Conservation (phyloP, 805 yeast species). For the Candida sakaeoensis region DNA sequence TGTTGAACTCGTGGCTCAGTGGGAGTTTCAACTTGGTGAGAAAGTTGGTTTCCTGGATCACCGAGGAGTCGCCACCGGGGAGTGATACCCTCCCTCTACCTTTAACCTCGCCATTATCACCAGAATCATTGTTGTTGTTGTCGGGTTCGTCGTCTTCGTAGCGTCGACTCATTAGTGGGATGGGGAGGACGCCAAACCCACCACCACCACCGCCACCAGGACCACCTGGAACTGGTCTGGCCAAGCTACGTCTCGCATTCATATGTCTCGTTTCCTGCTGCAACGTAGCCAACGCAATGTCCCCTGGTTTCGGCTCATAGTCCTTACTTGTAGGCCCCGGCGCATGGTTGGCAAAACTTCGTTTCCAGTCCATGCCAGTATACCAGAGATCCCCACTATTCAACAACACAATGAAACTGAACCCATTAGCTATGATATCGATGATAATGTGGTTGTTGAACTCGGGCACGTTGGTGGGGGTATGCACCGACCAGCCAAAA, state of each 20-base stretch:
- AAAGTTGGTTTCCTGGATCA: constrained; percentile 20
- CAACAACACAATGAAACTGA: constrained; percentile 55
- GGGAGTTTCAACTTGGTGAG: constrained; percentile 22
- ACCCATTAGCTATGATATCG: constrained; percentile 63
- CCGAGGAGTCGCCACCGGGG: neutral
- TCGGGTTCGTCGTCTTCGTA: constrained; percentile 1
- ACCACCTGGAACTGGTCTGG: neutral
- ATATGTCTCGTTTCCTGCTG: neutral
- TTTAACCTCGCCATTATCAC: constrained; percentile 1
- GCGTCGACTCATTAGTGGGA: constrained; percentile 6
- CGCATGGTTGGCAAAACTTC: constrained; percentile 9
- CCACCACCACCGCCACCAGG: too few species aligned
- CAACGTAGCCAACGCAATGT: constrained; percentile 8
- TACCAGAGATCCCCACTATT: constrained; percentile 52
- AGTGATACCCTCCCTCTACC: neutral
- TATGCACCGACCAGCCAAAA: constrained; percentile 26
- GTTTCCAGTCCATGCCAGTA: constrained; percentile 41
- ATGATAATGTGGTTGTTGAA: constrained; percentile 33
- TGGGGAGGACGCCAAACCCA: constrained; percentile 4
- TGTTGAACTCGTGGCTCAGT: constrained; percentile 14
- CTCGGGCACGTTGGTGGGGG: constrained; percentile 35
- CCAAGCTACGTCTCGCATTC: constrained; percentile 5
- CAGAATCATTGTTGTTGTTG: too few species aligned
- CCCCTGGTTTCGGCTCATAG: constrained; percentile 15
- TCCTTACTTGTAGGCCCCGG: constrained; percentile 28